Conservation (phyloP, 768 basidiomycete genomes). For the Ramaria rubella region DNA sequence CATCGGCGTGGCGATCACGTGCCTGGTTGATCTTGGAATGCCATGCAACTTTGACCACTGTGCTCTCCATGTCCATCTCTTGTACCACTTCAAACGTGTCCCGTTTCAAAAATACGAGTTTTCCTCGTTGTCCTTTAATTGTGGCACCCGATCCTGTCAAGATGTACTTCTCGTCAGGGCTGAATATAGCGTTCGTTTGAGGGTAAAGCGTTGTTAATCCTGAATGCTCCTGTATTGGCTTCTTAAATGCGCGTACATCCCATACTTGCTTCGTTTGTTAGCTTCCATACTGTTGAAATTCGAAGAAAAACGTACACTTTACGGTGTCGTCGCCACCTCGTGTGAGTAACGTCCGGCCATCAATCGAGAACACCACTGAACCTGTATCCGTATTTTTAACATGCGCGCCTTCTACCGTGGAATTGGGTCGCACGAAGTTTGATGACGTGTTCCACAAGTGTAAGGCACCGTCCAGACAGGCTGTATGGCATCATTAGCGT, state of each 20-base stretch:
- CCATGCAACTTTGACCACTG: constrained; percentile 89
- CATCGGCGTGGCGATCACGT: constrained; percentile 19
- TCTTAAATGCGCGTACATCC: constrained; percentile 89
- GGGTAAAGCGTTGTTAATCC: constrained; percentile 77
- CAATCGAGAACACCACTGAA: constrained; percentile 81
- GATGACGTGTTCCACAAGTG: constrained; percentile 91
- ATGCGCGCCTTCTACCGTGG: constrained; percentile 84
- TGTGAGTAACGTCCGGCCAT: constrained; percentile 78
- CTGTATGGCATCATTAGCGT: constrained; percentile 34
- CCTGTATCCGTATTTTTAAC: constrained; percentile 80
- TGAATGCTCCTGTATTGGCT: constrained; percentile 65
- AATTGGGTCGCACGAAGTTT: constrained; percentile 89
- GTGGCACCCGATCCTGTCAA: constrained; percentile 75
- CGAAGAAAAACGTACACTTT: constrained; percentile 62
- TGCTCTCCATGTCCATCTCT: constrained; percentile 60
- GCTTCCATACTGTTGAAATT: not conserved
- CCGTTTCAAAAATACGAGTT: constrained; percentile 66
- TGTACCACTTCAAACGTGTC: constrained; percentile 64
- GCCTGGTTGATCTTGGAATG: constrained; percentile 98
- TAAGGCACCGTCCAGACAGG: constrained; percentile 84
- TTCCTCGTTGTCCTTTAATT: constrained; percentile 61
- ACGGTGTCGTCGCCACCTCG: constrained; percentile 94
- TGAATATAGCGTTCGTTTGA: constrained; percentile 90
- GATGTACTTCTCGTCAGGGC: constrained; percentile 86
- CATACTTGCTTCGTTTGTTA: constrained; percentile 60